These are phyloP conservation scores for Arxiozyma slooffiae DNA, from an alignment of 1,139 yeast genomes.

Conservation along the genomic window DNA sequence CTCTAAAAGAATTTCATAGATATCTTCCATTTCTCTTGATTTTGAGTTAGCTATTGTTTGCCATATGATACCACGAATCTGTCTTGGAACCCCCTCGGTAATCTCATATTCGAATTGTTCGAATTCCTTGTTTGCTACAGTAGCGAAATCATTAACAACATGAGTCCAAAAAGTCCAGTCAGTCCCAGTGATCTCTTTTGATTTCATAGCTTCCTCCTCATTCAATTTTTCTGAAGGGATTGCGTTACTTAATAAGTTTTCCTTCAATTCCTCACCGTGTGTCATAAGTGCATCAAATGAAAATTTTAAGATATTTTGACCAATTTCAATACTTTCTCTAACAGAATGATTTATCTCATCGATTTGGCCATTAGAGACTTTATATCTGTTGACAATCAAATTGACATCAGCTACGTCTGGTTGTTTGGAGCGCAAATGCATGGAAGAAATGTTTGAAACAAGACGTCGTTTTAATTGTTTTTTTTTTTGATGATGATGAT, in stretches of 20 bases:
- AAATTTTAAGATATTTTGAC: constrained; percentile 51
- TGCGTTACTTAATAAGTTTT: constrained; percentile 4
- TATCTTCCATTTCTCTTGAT: constrained; percentile 61
- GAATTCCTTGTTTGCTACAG: constrained; percentile 55
- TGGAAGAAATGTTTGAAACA: neutral
- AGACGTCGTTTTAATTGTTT: neutral
- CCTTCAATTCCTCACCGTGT: constrained; percentile 24
- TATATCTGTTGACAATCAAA: constrained; percentile 35
- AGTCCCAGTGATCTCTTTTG: constrained; percentile 25
- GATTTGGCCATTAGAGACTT: constrained; percentile 32
- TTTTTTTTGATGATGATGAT: neutral
- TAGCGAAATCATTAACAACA: constrained; percentile 63
- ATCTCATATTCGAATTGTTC: constrained; percentile 51
- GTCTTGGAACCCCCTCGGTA: constrained; percentile 71
- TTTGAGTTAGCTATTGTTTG: constrained; percentile 80
- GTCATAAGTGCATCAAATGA: constrained; percentile 39
- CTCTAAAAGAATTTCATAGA: constrained; percentile 43
- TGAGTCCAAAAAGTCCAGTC: constrained; percentile 90
- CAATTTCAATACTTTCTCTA: constrained; percentile 46
- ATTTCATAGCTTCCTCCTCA: constrained; percentile 26
- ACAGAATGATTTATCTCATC: constrained; percentile 30
- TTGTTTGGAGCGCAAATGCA: constrained; percentile 11
- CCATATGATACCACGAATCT: constrained; percentile 85
- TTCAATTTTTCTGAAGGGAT: constrained; percentile 7
- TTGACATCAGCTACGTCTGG: constrained; percentile 33